Evolutionary conservation across 139 green algal species (phyloP).

Genomic region (Raphidocelis subcapitata): DNA sequence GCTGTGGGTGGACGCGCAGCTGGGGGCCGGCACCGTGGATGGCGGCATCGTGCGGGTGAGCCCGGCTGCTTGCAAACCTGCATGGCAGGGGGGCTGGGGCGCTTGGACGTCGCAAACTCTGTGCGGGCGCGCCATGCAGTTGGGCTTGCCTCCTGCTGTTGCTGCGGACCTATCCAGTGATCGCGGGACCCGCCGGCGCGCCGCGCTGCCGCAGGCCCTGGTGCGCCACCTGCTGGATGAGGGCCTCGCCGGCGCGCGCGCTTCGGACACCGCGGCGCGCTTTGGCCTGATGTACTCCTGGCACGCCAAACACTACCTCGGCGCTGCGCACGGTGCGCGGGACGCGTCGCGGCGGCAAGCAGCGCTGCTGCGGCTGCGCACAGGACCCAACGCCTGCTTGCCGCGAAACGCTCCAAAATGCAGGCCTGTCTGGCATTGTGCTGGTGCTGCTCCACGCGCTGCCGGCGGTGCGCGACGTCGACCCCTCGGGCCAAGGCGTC

Average conservation of each 20-base stretch:
- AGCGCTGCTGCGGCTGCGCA: no score
- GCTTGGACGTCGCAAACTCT: no score
- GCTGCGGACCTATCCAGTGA: not conserved
- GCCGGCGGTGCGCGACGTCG: slow-evolving; percentile 5
- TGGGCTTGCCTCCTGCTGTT: not conserved
- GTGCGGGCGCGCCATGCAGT: no score
- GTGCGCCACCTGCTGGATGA: slow-evolving; percentile 29
- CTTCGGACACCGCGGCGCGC: not conserved
- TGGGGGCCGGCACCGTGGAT: slow-evolving; percentile 8
- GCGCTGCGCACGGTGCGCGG: slow-evolving; percentile 44
- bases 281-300: slow-evolving; percentile 54
- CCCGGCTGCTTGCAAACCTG: not conserved
- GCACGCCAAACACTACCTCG: slow-evolving; percentile 61
- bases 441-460: slow-evolving; percentile 49
- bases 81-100: not conserved
- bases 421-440: slow-evolving; percentile 57
- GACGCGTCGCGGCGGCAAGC: not conserved
- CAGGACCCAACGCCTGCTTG: no score
- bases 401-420: no score
- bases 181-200: not conserved
- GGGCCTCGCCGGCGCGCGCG: slow-evolving; percentile 8
- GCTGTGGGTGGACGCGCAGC: slow-evolving; percentile 31
- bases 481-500: not conserved
- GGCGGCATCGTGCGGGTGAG: slow-evolving; percentile 8
- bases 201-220: slow-evolving; percentile 6